Base-by-base conservation (phyloP, 1,284 basidiomycete genomes). In the Chondrostereum purpureum region DNA sequence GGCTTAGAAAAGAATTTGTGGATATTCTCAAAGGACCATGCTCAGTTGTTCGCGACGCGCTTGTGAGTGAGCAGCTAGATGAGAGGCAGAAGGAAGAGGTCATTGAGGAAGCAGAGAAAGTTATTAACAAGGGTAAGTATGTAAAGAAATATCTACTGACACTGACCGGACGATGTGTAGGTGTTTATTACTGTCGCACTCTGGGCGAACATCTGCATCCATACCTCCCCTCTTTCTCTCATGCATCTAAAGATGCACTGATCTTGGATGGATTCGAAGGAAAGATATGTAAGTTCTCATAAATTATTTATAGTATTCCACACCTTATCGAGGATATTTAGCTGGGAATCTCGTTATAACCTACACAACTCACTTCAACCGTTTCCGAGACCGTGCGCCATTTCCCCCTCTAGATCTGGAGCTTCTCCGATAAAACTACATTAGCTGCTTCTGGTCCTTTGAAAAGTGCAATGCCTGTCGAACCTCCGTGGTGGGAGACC, bases 401-500 rank as follows among this genome's bases (percentile, higher is more conserved):
- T 10, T 33, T n/a, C 10, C 11, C 14, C 11, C 10, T 33, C 27
- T 10, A 33, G 11, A 10, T 10, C 11, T 33, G n/a, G n/a, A n/a
- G n/a, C n/a, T n/a, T n/a, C n/a, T n/a, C n/a, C n/a, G n/a, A n/a
- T n/a, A n/a, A n/a, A n/a, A n/a, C n/a, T n/a, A n/a, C n/a, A n/a
- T n/a, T n/a, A n/a, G n/a, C n/a, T n/a, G n/a, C n/a, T n/a, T n/a
- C n/a, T n/a, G n/a, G n/a, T n/a, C n/a, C n/a, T n/a, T n/a, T n/a
- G n/a, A n/a, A n/a, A n/a, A n/a, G n/a, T n/a, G n/a, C 14, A 10
- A 33, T 33, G 10, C 20, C 23, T 5, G 23, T 49, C 21, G 36
- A 37, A 13, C 10, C 10, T 10, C 43, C 53, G 5, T 60, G 62
- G 61, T 46, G 39, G 4, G 35, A 50, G 20, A 55, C 55, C 6